Conservation (phyloP, 208 protist species). For the Leishmania tarentolae region DNA sequence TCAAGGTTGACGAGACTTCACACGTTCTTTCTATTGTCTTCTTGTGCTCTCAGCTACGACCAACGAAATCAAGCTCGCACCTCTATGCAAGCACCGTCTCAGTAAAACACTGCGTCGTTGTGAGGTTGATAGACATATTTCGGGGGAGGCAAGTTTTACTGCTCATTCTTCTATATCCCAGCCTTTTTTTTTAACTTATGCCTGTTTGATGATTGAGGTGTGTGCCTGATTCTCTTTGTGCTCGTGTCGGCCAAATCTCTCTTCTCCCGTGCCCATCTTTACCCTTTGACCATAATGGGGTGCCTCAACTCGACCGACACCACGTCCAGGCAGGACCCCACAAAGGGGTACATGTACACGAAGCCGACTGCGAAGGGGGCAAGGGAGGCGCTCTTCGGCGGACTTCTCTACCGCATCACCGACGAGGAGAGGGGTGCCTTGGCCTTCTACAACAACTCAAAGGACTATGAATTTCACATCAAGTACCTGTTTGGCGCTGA, state of each 20-base stretch:
- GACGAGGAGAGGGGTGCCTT: conserved; percentile 40
- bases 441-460: conserved; percentile 80
- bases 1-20: background rate
- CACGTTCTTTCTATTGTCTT: background rate
- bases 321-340: conserved; percentile 23
- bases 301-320: conserved; percentile 15
- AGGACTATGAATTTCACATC: conserved; percentile 86
- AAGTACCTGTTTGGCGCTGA: conserved; percentile 74
- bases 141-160: background rate
- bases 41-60: background rate
- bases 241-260: conserved; percentile 9
- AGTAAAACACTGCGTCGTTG: background rate
- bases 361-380: conserved; percentile 28
- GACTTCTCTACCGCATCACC: conserved; percentile 72
- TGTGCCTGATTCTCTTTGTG: background rate
- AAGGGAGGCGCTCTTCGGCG: conserved; percentile 68
- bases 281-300: conserved; percentile 25
- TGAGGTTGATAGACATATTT: background rate
- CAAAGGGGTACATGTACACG: conserved; percentile 31
- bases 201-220: background rate
- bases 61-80: background rate
- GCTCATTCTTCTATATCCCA: background rate
- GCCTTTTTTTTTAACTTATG: background rate
- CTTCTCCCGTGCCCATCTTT: conserved; percentile 8
- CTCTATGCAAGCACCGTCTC: background rate